Evolutionary conservation across 169 alveolate species (phyloP), one percentile per base, ranked within the genome.

Genomic region (Pseudocohnilembus persalinus): DNA sequence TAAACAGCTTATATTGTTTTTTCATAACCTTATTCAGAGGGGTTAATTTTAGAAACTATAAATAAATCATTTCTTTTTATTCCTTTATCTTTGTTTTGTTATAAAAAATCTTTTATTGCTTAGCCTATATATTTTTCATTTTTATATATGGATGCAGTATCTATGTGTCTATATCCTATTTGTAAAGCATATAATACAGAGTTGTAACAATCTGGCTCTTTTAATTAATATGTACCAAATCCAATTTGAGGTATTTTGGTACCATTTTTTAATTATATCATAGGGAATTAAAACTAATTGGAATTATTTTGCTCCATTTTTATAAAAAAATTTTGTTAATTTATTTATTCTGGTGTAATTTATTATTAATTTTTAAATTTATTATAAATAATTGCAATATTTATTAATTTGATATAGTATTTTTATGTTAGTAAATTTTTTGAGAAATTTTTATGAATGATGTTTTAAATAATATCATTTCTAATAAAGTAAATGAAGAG

Each of bases 91-190:
- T 73, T 72, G 28, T 89, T 81, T 83, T 73, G 32, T 81, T 88
- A 83, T 49, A 49, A 49, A 49, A 49, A 49, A 11, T 49, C 26
- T 78, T 90, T 82, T 16, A 95, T 76, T 0, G 93, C 95, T 63
- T 87, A 81, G 33, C 96, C 96, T 1, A 94, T 85, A 63, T 74
- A 93, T 73, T 89, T 89, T 84, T 95, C 98, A 74, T 92, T 93
- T 35, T 78, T 77, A 82, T 94, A 93, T 29, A 77, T 74, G 1
- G 90, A 31, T 27, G 98, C 96, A 0, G 96, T 92, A 83, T 96
- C 97, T 26, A 96, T 85, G 35, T 90, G 92, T n/a, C 92, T 82
- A 76, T 92, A 92, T 25, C 96, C 96, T 15, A 84, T 80, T 83
- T 85, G 65, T 25, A 88, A 73, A 20, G 89, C 94, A 64, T 84